Evolutionary conservation across 345 rosid species (phyloP).

Genomic region (Ricinus communis): DNA sequence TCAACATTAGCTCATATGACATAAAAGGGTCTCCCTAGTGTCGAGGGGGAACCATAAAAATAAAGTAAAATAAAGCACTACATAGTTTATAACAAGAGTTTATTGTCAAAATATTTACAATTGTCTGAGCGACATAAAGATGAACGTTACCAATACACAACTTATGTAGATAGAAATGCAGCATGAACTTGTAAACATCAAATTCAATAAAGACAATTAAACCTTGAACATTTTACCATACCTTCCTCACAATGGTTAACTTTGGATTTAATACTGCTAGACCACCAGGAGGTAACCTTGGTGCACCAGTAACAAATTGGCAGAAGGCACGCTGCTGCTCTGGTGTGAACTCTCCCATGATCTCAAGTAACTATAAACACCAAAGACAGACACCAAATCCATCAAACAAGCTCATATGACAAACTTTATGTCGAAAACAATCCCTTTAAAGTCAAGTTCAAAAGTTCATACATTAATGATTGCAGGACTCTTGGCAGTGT

Average conservation of each 20-base stretch:
- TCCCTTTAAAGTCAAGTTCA: neutral
- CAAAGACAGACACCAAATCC: constrained; percentile 8
- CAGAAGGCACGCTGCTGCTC: constrained; percentile 98
- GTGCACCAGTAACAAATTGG: constrained; percentile 98
- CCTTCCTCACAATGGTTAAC: constrained; percentile 98
- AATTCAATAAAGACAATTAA: neutral
- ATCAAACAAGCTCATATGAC: neutral
- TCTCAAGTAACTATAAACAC: constrained; percentile 74
- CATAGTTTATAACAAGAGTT: too few relatives aligned
- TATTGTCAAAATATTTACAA: too few relatives aligned
- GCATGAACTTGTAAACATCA: neutral
- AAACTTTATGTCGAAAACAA: neutral
- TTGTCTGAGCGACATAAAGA: too few relatives aligned
- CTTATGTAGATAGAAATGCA: neutral
- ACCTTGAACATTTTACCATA: constrained; percentile 23
- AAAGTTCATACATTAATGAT: constrained; percentile 58
- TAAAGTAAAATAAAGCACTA: neutral
- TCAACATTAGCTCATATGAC: neutral
- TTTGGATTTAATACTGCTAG: constrained; percentile 93
- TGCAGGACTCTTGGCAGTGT: constrained; percentile 94
- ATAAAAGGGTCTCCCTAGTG: neutral
- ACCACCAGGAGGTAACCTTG: constrained; percentile 99
- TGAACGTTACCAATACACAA: too few relatives aligned
- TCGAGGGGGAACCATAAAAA: neutral
- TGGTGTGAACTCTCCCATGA: constrained; percentile 95